phyloP scores from a whole-genome alignment of 2,329 filamentous ascomycete genomes.

The Microsporum ferrugineum region DNA sequence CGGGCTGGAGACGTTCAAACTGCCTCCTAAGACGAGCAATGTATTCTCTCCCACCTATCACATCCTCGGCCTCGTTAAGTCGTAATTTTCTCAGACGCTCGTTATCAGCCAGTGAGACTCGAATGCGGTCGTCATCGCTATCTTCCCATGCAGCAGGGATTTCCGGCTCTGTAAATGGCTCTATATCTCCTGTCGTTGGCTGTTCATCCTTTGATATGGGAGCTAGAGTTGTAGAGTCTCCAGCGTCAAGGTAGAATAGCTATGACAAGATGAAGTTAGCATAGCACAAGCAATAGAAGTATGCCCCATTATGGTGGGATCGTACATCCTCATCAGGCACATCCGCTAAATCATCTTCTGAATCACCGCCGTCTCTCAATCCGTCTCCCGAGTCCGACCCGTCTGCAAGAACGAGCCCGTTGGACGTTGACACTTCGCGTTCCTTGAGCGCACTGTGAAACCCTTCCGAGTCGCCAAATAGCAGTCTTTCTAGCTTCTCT shows the following conservation, averaged over 20 bases:
- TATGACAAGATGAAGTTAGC: constrained; percentile 19
- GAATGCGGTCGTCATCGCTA: constrained; percentile 83
- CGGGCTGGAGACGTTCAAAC: constrained; percentile 51
- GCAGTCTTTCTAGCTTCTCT: constrained; percentile 71
- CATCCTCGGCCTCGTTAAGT: constrained; percentile 67
- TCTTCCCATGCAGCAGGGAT: constrained; percentile 60
- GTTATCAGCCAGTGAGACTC: constrained; percentile 67
- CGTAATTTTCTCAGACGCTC: constrained; percentile 72
- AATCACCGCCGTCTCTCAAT: constrained; percentile 37
- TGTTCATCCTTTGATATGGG: constrained; percentile 15
- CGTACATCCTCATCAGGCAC: constrained; percentile 62
- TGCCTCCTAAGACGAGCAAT: constrained; percentile 67
- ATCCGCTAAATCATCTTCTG: constrained; percentile 47
- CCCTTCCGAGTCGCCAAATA: constrained; percentile 76
- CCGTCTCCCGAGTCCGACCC: constrained; percentile 23
- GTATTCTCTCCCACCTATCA: constrained; percentile 80
- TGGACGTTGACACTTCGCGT: constrained; percentile 37
- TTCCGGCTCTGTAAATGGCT: neutral
- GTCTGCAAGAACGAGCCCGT: constrained; percentile 27
- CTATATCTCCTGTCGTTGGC: constrained; percentile 15
- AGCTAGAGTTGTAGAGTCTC: constrained; percentile 26
- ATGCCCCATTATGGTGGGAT: constrained; percentile 5
- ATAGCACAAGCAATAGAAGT: neutral
- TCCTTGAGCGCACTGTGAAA: constrained; percentile 65
- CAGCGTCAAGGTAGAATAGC: constrained; percentile 74